Evolutionary conservation across 345 rosid species (phyloP).

Genomic region (Pistacia integerrima): DNA sequence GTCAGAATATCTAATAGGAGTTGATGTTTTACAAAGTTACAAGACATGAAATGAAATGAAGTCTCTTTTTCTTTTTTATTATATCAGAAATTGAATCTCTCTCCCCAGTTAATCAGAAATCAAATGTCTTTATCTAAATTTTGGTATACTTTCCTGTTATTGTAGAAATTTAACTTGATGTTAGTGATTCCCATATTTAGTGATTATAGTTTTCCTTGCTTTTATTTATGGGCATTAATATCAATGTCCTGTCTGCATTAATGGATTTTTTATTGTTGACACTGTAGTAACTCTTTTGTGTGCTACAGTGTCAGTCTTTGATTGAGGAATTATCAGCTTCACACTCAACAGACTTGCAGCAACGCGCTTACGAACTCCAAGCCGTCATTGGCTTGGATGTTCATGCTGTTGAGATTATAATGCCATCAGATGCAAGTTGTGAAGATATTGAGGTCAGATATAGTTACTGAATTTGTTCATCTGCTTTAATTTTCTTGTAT

Average conservation of each 20-base stretch:
- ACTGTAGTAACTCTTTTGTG: constrained; percentile 11
- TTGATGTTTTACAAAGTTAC: background rate
- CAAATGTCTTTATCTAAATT: background rate
- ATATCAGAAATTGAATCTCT: background rate
- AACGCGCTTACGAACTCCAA: constrained; percentile 97
- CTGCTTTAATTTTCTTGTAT: background rate
- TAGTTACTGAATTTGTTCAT: background rate
- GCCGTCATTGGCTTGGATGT: constrained; percentile 68
- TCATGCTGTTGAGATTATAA: constrained; percentile 58
- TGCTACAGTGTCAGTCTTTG: constrained; percentile 85
- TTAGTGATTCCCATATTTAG: background rate
- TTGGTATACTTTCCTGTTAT: background rate
- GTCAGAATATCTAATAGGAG: background rate
- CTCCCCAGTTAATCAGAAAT: background rate
- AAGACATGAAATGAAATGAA: background rate
- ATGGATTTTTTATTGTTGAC: background rate
- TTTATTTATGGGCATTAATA: background rate
- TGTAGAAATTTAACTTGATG: background rate
- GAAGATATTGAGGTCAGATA: constrained; percentile 88
- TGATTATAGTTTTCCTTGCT: background rate
- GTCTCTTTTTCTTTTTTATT: background rate
- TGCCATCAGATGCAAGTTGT: constrained; percentile 94
- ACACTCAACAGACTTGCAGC: constrained; percentile 97
- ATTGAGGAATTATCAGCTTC: constrained; percentile 88
- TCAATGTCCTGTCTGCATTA: background rate